phyloP scores from a whole-genome alignment of 1,284 basidiomycete genomes.

The Hemileia vastatrix region DNA sequence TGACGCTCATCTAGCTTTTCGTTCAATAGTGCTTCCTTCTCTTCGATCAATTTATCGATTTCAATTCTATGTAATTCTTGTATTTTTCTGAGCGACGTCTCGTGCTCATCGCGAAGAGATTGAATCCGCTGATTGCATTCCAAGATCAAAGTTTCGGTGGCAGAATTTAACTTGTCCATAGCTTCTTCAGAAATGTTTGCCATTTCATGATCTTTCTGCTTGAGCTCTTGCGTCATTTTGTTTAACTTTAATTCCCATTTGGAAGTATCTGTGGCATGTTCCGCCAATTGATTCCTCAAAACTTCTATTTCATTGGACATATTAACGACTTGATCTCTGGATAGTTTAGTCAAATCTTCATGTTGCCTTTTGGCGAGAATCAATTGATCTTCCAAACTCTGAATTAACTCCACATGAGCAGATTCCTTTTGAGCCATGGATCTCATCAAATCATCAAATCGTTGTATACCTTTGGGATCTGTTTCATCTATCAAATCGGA shows the following conservation, averaged over 20 bases:
- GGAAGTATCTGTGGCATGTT: not conserved
- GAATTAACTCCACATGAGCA: conserved; percentile 64
- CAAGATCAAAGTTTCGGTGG: not conserved
- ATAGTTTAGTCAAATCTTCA: conserved; percentile 20
- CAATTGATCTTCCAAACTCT: conserved; percentile 60
- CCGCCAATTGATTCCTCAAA: conserved; percentile 5
- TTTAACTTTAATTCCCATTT: not conserved
- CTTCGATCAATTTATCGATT: not conserved
- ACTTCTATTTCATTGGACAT: conserved; percentile 25
- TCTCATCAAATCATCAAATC: conserved; percentile 46
- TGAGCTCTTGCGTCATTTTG: not conserved
- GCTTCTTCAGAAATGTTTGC: conserved; percentile 1
- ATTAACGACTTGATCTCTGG: conserved; percentile 20
- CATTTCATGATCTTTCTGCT: not conserved
- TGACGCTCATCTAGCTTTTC: not conserved
- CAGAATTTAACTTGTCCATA: conserved; percentile 8
- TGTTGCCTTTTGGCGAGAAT: conserved; percentile 53
- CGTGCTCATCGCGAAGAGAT: not conserved
- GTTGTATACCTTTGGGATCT: conserved; percentile 12
- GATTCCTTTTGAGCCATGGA: conserved; percentile 93
- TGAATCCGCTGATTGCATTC: not conserved
- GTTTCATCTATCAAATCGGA: conserved; percentile 25
- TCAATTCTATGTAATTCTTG: not conserved
- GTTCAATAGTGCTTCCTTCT: not conserved
- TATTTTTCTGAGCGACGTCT: not conserved